A percentile compares a stretch with the other conserved stretches of the same genome.
Evolutionary conservation across 2,329 filamentous ascomycete species (phyloP).

Genomic region (Ophiocordyceps camponoti-saundersi): DNA sequence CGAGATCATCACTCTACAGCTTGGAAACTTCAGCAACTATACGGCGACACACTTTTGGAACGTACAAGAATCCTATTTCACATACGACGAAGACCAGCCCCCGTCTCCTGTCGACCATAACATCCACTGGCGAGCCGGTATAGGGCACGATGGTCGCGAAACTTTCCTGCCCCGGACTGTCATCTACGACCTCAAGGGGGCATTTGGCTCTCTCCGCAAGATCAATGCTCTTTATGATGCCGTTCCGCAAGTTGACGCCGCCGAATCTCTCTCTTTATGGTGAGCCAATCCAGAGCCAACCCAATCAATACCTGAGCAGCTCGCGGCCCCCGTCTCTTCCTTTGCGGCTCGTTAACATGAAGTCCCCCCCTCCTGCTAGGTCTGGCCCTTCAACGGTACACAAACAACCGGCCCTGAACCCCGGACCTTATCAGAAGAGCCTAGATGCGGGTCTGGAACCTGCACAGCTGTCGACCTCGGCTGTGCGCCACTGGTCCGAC

Average conservation of each 20-base stretch:
- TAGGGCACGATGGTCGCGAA: slow-evolving; percentile 69
- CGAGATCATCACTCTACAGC: slow-evolving; percentile 86
- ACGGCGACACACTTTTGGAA: slow-evolving; percentile 97
- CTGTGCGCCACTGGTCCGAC: slow-evolving; percentile 93
- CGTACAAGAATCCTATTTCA: slow-evolving; percentile 95
- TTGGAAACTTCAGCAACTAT: slow-evolving; percentile 87
- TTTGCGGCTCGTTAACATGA: neutral
- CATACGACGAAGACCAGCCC: slow-evolving; percentile 42
- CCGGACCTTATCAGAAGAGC: slow-evolving; percentile 61
- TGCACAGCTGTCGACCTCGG: slow-evolving; percentile 45
- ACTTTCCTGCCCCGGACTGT: slow-evolving; percentile 85
- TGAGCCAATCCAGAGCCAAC: neutral
- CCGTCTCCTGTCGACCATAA: slow-evolving; percentile 27
- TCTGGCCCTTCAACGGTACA: slow-evolving; percentile 51
- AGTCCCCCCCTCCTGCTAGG: slow-evolving; percentile 26
- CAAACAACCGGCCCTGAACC: slow-evolving; percentile 47
- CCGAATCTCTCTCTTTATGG: slow-evolving; percentile 10
- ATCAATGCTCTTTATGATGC: slow-evolving; percentile 75
- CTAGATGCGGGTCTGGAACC: slow-evolving; percentile 57
- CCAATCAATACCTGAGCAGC: neutral
- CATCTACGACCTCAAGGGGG: slow-evolving; percentile 89
- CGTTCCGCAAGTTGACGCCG: slow-evolving; percentile 10
- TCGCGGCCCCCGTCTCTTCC: neutral
- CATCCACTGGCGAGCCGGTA: slow-evolving; percentile 71
- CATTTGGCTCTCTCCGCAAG: slow-evolving; percentile 75